Base-by-base conservation (phyloP, 176 grass and related monocot species). In the Triticum urartu region DNA sequence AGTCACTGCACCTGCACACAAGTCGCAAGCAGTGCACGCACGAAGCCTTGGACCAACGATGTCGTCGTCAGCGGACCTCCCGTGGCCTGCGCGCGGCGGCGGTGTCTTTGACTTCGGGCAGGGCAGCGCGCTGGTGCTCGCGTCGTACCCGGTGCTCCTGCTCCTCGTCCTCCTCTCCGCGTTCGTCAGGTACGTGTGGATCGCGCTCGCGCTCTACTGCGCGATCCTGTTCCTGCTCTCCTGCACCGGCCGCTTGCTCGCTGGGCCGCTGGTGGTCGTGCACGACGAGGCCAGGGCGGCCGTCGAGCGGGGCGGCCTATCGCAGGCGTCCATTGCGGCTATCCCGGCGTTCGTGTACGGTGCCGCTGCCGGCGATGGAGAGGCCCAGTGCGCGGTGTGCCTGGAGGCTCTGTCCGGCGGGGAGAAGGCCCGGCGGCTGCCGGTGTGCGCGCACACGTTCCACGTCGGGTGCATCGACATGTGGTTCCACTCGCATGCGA, bases 391-490 rank as follows among this genome's bases (percentile, higher is more conserved):
- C 40, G 30, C 88, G n/a, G 80, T 97, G 81, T 94, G 95, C 90
- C 60, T 94, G 17, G 88, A 93, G 81, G 24, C 61, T 12, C n/a
- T 94, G 21, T 56, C 47, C 3, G 35, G 79, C 24, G 89, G 87
- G 13, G 90, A 94, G 59, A 13, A n/a, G 28, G 83, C 62, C 38
- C 77, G 86, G 8, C 72, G 56, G 81, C 75, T 97, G 68, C 88
- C 92, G 11, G 63, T 63, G 42, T 97, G 95, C 81, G 68, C 50
- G 71, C 95, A 94, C 80, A 26, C 77, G 58, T 97, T 97, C 89
- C 95, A 97, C 33, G 64, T 64, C 1, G 86, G 56, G 1, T 97
- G 95, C 78, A 81, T 97, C 75, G 92, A 94, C 70, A 79, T 63
- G 63, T 97, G 95, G 92, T 65, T 94, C 13, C 34, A 79, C 64